These are phyloP conservation scores for Candida albicans DNA, from an alignment of 1,139 yeast genomes.

Conservation along the genomic window DNA sequence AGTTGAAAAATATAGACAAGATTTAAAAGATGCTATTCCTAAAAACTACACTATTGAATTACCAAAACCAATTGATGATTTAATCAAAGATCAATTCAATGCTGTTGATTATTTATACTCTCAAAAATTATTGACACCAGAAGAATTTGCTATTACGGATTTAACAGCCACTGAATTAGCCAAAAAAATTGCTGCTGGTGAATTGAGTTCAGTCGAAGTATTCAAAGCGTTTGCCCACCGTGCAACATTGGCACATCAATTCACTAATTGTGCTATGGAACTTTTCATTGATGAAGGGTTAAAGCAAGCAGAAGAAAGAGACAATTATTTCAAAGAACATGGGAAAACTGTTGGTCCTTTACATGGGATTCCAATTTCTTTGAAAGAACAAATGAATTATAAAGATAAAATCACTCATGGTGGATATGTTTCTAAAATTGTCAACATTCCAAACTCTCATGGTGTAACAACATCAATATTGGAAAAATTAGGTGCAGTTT, in stretches of 20 bases:
- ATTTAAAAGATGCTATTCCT: conserved; percentile 38
- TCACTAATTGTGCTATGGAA: conserved; percentile 38
- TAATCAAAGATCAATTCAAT: conserved; percentile 44
- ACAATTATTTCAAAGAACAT: conserved; percentile 24
- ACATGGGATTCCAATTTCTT: conserved; percentile 43
- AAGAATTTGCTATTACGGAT: conserved; percentile 50
- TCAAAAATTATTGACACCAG: conserved; percentile 40
- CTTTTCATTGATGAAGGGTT: conserved; percentile 37
- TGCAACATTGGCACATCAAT: conserved; percentile 49
- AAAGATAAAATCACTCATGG: conserved; percentile 60
- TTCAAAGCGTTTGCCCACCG: conserved; percentile 51
- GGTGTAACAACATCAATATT: conserved; percentile 27
- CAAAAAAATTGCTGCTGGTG: conserved; percentile 33
- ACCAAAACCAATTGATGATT: conserved; percentile 40
- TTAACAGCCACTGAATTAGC: conserved; percentile 37
- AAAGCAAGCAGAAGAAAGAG: conserved; percentile 28
- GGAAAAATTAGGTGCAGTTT: conserved; percentile 32
- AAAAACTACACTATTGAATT: conserved; percentile 43
- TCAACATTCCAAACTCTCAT: conserved; percentile 42
- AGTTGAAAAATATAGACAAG: conserved; percentile 48
- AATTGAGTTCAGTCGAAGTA: conserved; percentile 44
- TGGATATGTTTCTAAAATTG: conserved; percentile 57
- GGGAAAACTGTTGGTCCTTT: conserved; percentile 32
- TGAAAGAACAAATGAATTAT: conserved; percentile 58
- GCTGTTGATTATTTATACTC: conserved; percentile 44